Evolutionary conservation across 1,139 yeast genomes (phyloP), one percentile per base, ranked within the genome.

Genomic region (Nakaseomyces bracarensis): DNA sequence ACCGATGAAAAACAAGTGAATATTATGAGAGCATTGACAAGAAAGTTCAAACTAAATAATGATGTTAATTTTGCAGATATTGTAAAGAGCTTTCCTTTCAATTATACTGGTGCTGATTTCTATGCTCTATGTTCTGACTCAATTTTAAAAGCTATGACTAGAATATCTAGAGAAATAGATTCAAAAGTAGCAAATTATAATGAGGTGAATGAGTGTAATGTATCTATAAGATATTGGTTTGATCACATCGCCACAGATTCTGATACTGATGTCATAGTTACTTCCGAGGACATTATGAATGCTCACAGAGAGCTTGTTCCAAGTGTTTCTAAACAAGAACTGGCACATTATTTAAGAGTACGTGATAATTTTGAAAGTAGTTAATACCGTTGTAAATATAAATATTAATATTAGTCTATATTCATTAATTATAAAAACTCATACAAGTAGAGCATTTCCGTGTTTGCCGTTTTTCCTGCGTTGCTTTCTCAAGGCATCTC

Each of bases 91-190:
- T 87, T 97, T 63, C 83, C 95, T 0, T 87, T 81, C 58, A 87
- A 87, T 11, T 89, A 79, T 57, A 89, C 98, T 0, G 98, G 98
- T 52, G 98, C 98, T 3, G 98, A 91, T 63, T 89, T 91, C 63
- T 91, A 91, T 63, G 98, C 98, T 0, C 68, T 89, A 50, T 86
- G 96, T 59, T 82, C 95, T 0, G 97, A 91, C 61, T 84, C 96
- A 0, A 85, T 89, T 93, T 70, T 87, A 54, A 86, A 85, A 62
- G 96, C 97, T 7, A 89, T 91, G 96, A 82, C 91, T 1, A 69
- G 96, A 53, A 79, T 82, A 0, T 96, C 97, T 1, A 71, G 71
- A 18, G 77, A 72, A 31, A 89, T 83, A 10, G 97, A 91, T 55
- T 58, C 52, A 3, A 82, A 82, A 58, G 73, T 87, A 41, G 67